phyloP scores from a whole-genome alignment of 495 filamentous ascomycete genomes.

The Hypoxylon cercidicola region DNA sequence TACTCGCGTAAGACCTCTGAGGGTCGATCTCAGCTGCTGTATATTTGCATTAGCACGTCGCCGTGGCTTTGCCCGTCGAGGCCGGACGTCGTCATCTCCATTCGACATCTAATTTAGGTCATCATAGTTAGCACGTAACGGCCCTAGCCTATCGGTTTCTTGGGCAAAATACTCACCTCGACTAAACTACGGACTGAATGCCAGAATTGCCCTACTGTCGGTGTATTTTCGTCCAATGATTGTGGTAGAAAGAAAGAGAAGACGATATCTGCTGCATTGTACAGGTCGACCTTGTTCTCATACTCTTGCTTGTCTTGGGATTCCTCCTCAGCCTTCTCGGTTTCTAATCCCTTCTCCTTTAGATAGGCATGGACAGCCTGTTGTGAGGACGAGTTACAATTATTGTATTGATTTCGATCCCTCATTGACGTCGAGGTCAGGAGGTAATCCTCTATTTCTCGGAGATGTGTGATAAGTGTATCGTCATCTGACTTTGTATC shows the following conservation, averaged over 20 bases:
- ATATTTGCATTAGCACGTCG: neutral
- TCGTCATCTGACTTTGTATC: slow-evolving; percentile 1
- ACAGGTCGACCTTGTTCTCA: slow-evolving; percentile 42
- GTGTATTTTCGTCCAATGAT: slow-evolving; percentile 15
- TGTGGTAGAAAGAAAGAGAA: slow-evolving; percentile 52
- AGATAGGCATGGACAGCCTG: slow-evolving; percentile 19
- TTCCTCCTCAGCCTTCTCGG: slow-evolving; percentile 26
- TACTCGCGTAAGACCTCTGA: slow-evolving; percentile 33
- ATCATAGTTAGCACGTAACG: neutral
- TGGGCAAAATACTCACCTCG: slow-evolving; percentile 26
- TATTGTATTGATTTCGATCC: slow-evolving; percentile 28
- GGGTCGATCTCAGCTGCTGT: slow-evolving; percentile 17
- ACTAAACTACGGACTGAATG: slow-evolving; percentile 45
- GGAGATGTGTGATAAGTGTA: slow-evolving; percentile 21
- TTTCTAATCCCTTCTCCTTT: slow-evolving; percentile 12
- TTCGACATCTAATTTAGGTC: slow-evolving; percentile 10
- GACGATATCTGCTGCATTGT: slow-evolving; percentile 46
- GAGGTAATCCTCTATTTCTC: slow-evolving; percentile 31
- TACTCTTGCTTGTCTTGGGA: slow-evolving; percentile 25
- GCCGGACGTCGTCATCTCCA: neutral
- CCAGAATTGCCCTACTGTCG: slow-evolving; percentile 50
- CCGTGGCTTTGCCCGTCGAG: neutral
- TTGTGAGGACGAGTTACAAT: slow-evolving; percentile 23
- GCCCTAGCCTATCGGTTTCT: neutral
- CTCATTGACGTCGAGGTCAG: slow-evolving; percentile 27